These are phyloP conservation scores for Podospora australis DNA, from an alignment of 495 filamentous ascomycete species.

Conservation along the genomic window DNA sequence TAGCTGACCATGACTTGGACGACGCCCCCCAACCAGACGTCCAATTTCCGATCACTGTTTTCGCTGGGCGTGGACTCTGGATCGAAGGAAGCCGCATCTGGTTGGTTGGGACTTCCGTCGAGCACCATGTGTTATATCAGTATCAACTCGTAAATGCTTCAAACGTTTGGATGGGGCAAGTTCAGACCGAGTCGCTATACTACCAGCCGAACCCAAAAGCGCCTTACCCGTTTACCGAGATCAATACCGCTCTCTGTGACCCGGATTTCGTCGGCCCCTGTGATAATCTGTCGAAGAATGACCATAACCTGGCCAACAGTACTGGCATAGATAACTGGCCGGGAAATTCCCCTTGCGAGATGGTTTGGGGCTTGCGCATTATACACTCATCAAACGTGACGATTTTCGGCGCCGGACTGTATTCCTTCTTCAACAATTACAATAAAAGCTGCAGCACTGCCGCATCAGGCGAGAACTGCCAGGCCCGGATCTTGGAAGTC, in stretches of 20 bases:
- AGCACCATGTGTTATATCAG: conserved; percentile 79
- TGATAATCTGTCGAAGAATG: conserved; percentile 33
- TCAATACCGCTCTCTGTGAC: conserved; percentile 59
- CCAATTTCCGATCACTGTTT: conserved; percentile 72
- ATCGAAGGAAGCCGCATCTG: conserved; percentile 57
- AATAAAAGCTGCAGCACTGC: conserved; percentile 62
- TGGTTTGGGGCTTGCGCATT: conserved; percentile 75
- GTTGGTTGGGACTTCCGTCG: conserved; percentile 70
- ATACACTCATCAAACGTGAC: conserved; percentile 55
- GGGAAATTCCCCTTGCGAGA: conserved; percentile 37
- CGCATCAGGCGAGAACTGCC: conserved; percentile 62
- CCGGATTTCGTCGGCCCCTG: conserved; percentile 56
- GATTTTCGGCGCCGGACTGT: conserved; percentile 70
- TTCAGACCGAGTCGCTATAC: conserved; percentile 89
- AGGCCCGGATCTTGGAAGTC: conserved; percentile 58
- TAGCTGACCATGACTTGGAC: conserved; percentile 76
- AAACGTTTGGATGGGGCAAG: conserved; percentile 75
- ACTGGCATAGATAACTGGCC: background rate
- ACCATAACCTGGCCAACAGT: conserved; percentile 46
- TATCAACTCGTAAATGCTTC: conserved; percentile 73
- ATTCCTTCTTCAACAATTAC: conserved; percentile 84
- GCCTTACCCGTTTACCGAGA: conserved; percentile 55
- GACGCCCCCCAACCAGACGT: no score
- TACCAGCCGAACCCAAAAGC: conserved; percentile 78
- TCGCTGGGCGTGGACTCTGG: conserved; percentile 77